Evolutionary conservation across 768 basidiomycete species (phyloP), one percentile per base, ranked within the genome.

Genomic region (Sutorius australiensis): DNA sequence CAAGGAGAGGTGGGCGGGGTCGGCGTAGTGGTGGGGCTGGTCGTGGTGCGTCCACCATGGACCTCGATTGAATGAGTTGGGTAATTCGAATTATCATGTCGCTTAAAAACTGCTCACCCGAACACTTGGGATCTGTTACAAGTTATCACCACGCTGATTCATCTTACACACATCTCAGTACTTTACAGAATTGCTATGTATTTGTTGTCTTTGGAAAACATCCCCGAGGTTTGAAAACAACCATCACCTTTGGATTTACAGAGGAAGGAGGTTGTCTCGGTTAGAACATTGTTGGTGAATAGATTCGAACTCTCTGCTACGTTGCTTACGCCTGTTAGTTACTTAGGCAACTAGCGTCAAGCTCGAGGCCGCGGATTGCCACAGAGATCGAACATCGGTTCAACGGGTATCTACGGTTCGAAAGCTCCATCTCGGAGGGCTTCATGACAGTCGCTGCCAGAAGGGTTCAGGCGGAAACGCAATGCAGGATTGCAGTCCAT

Each of bases 111-210:
- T 49, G 40, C 59, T 53, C 47, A 45, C 21, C 30, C 42, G 41
- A 45, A 55, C 54, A 32, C 12, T 52, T 52, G 49, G 57, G 57
- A 53, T 53, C 10, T 57, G 36, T 60, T 36, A 39, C 43, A 54
- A 48, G 44, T 44, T 44, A 50, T 66, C 51, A 50, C 34, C 55
- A 48, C 57, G 17, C 39, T 49, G 50, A 27, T 43, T 57, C 46
- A 43, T 46, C 24, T 40, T 54, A 50, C 56, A 31, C 62, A 43
- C 65, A 57, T 57, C 60, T 67, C 62, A 47, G 57, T 67, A 65
- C 34, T 41, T 56, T 62, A 67, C 65, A 57, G 28, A 62, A 54
- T 41, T 50, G 37, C n/a, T 53, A 52, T 65, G 61, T 65, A 56
- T 65, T 58, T 43, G 27, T 42, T 45, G 16, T 51, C 32, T n/a